These are phyloP conservation scores for Thuja plicata DNA, from an alignment of 83 land plant genomes.

Conservation along the genomic window DNA sequence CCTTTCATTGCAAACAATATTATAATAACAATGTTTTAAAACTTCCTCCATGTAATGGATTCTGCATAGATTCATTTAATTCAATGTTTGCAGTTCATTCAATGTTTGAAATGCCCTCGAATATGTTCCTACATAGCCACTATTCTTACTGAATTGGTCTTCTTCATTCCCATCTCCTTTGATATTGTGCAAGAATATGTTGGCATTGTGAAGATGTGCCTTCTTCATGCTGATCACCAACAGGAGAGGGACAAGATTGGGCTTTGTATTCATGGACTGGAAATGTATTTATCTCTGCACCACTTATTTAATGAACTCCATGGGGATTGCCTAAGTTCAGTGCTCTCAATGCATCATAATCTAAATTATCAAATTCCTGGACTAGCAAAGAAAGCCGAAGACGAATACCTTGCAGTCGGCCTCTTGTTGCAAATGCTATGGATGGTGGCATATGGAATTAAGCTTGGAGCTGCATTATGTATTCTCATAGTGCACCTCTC, in stretches of 20 bases:
- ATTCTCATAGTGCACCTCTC: conserved; percentile 83
- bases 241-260: conserved; percentile 11
- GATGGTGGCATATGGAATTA: conserved; percentile 79
- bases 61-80: too few species aligned
- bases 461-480: conserved; percentile 85
- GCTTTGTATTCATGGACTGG: conserved; percentile 81
- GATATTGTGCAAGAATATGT: conserved; percentile 25
- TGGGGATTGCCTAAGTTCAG: conserved; percentile 81
- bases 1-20: too few species aligned
- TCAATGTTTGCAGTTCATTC: too few species aligned
- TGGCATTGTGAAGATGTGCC: conserved; percentile 31
- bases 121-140: too few species aligned
- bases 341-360: conserved; percentile 94
- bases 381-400: conserved; percentile 94
- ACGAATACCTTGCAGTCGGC: conserved; percentile 85
- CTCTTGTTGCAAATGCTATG: too few species aligned
- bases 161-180: conserved; percentile 27
- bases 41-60: too few species aligned
- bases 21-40: too few species aligned
- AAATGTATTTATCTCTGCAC: conserved; percentile 87
- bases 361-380: conserved; percentile 93
- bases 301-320: conserved; percentile 70
- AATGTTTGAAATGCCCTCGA: too few species aligned
- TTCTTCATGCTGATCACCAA: too few species aligned
- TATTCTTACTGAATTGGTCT: too few species aligned